Evolutionary conservation across 441 rosid species (phyloP), one percentile per base, ranked within the genome.

Genomic region (Mallotus japonicus): DNA sequence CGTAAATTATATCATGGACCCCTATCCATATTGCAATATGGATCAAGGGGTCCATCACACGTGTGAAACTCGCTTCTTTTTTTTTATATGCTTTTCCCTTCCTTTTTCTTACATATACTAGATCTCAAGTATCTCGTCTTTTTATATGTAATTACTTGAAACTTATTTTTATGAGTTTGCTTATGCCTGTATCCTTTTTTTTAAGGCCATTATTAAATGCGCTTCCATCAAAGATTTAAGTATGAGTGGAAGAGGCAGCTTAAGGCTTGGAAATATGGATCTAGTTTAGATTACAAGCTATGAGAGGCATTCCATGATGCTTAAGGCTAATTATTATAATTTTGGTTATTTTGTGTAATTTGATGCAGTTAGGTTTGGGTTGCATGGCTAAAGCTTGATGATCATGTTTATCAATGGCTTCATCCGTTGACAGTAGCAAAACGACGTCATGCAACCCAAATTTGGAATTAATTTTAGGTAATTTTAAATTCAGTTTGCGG

Each of bases 191-290:
- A 62, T 70, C 61, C 54, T 74, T 63, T 60, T 62, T 55, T 55
- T 69, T 70, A 73, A 95, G 97, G 85, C 86, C 90, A 47, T 63
- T 84, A 70, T 66, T 94, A 76, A 59, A 79, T 49, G 76, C 77
- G 40, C 75, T 83, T 72, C 91, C 96, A 17, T 71, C 85, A 24
- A 86, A 80, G 85, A 81, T 75, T 51, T n/a, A 85, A 77, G 83
- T 90, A 84, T 8, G 76, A 86, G 68, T 92, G 97, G 97, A 92
- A 83, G 76, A 83, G 89, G 72, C 78, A 74, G 40, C 90, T 92
- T 0, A 95, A 94, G 78, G 99, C 99, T 72, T 95, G 97, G 96
- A 89, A 86, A 80, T 92, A 87, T 61, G 99, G 99, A 55, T 82
- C 97, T 55, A 97, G 97, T 69, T 82, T 95, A 51, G 97, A 90